Conservation (phyloP, 768 basidiomycete genomes). For the Leucosporidium scottii region DNA sequence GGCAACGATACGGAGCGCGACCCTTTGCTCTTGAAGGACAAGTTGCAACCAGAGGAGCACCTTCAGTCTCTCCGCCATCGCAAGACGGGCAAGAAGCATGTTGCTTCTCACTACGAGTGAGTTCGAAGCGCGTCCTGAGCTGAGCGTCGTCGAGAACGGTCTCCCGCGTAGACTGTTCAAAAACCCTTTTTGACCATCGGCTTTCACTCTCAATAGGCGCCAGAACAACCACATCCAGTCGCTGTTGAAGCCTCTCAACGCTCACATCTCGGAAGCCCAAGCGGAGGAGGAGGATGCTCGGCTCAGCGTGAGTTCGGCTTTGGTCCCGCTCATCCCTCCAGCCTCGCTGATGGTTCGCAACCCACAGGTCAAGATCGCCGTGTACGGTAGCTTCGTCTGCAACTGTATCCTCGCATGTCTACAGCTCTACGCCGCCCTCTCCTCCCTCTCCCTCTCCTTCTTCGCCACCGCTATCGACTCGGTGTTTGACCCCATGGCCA, state of each 20-base stretch:
- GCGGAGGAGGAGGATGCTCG: constrained; percentile 61
- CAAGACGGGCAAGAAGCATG: constrained; percentile 57
- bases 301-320: constrained; percentile 39
- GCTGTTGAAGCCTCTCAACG: constrained; percentile 84
- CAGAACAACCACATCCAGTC: constrained; percentile 62
- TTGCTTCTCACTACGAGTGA: constrained; percentile 41
- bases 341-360: background rate
- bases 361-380: constrained; percentile 71
- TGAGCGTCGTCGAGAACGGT: no score
- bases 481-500: constrained; percentile 43
- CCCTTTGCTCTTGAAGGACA: constrained; percentile 16
- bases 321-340: background rate
- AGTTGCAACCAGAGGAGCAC: constrained; percentile 55
- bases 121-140: no score
- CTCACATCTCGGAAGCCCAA: constrained; percentile 74
- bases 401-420: constrained; percentile 47
- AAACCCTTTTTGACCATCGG: no score
- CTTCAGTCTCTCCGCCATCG: constrained; percentile 55
- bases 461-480: constrained; percentile 82
- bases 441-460: constrained; percentile 72
- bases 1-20: constrained; percentile 4
- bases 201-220: no score
- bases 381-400: constrained; percentile 70
- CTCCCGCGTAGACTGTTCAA: no score
- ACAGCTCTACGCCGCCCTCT: constrained; percentile 79